Conservation (phyloP, 768 basidiomycete genomes). For the Lactifluus echinatus region DNA sequence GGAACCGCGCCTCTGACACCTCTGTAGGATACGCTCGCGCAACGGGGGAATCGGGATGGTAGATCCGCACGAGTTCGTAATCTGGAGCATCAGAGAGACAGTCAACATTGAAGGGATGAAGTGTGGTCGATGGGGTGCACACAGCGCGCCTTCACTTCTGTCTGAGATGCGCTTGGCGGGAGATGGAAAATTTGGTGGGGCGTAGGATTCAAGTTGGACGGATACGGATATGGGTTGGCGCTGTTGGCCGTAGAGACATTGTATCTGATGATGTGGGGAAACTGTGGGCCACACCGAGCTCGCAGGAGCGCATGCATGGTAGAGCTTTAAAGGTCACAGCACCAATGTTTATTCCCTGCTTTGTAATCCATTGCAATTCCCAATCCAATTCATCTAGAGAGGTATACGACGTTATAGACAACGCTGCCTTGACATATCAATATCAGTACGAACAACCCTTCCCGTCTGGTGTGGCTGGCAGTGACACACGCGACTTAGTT, state of each 20-base stretch:
- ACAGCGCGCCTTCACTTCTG: slow-evolving; percentile 34
- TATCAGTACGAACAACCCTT: too few relatives aligned
- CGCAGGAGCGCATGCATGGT: slow-evolving; percentile 1
- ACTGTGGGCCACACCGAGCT: neutral
- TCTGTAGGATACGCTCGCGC: slow-evolving; percentile 37
- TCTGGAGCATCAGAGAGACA: slow-evolving; percentile 34
- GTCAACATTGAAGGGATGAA: slow-evolving; percentile 11
- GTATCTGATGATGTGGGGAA: neutral
- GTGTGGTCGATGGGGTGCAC: slow-evolving; percentile 17
- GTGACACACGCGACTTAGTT: too few relatives aligned
- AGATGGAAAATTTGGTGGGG: slow-evolving; percentile 37
- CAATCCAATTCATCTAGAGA: too few relatives aligned
- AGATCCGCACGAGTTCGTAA: slow-evolving; percentile 70
- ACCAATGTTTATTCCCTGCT: too few relatives aligned
- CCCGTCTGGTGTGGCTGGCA: too few relatives aligned
- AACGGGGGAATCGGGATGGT: slow-evolving; percentile 63
- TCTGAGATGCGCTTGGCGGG: slow-evolving; percentile 27
- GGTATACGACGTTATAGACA: too few relatives aligned
- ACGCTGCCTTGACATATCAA: too few relatives aligned
- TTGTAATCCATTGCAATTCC: too few relatives aligned
- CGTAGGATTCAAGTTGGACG: slow-evolving; percentile 27
- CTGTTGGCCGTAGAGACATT: slow-evolving; percentile 13
- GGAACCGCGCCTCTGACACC: slow-evolving; percentile 55
- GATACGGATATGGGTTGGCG: slow-evolving; percentile 30
- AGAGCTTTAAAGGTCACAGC: neutral